Evolutionary conservation across 108 stramenopile genomes (phyloP).

Genomic region (Schizochytrium sp.): DNA sequence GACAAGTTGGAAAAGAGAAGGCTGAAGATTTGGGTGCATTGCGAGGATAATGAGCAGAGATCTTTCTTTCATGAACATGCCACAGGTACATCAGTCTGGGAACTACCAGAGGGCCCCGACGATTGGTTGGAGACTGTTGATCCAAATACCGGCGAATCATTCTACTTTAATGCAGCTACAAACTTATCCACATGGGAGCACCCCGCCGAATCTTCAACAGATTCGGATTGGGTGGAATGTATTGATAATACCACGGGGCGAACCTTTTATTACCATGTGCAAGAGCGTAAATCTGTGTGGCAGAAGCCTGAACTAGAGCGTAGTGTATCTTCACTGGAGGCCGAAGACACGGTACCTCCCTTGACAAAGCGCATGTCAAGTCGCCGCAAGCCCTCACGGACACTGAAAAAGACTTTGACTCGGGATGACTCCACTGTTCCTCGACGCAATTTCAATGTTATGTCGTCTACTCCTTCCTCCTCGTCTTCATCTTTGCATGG

Average conservation of each 20-base stretch:
- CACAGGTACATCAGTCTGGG: background rate
- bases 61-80: background rate
- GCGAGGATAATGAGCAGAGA: background rate
- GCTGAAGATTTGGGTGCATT: conserved; percentile 45
- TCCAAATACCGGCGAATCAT: conserved; percentile 6
- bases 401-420: background rate
- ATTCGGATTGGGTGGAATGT: conserved; percentile 56
- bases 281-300: conserved; percentile 50
- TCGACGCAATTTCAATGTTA: background rate
- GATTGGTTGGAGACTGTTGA: conserved; percentile 33
- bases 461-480: background rate
- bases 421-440: background rate
- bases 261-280: conserved; percentile 36
- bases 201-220: background rate
- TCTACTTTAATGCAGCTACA: conserved; percentile 42
- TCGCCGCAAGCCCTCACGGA: background rate
- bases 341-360: background rate
- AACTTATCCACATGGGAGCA: conserved; percentile 50
- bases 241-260: conserved; percentile 32
- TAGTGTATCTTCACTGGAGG: background rate
- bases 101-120: background rate
- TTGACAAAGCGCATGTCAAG: background rate
- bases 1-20: background rate
- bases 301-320: background rate
- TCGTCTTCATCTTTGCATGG: background rate